Conservation (phyloP, 352 stramenopile species). For the Pythium myriotylum region DNA sequence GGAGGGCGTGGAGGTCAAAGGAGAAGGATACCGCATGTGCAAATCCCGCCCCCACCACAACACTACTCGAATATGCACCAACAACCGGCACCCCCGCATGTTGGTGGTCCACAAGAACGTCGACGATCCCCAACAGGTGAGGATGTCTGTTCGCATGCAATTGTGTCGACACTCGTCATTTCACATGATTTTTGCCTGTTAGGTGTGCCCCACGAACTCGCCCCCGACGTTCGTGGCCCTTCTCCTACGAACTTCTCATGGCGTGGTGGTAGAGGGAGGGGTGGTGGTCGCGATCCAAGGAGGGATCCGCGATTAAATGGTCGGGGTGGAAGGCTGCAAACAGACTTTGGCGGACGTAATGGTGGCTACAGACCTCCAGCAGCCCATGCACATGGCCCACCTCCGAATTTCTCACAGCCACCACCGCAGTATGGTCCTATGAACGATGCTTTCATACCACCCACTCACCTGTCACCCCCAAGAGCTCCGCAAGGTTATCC, state of each 20-base stretch:
- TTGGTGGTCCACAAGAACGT: not conserved
- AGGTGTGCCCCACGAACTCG: constrained; percentile 3
- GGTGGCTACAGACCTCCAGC: not conserved
- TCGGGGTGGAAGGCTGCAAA: constrained; percentile 3
- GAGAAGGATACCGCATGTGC: constrained; percentile 11
- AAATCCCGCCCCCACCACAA: constrained; percentile 5
- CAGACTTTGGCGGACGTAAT: not conserved
- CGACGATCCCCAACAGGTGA: constrained; percentile 16
- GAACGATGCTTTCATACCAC: constrained; percentile 10
- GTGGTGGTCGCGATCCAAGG: constrained; percentile 8
- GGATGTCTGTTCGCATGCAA: not conserved
- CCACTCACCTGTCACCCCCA: not conserved
- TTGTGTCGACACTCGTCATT: not conserved
- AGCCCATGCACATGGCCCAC: constrained; percentile 4
- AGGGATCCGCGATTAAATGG: constrained; percentile 18
- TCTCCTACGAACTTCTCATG: constrained; percentile 22
- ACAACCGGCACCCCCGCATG: not conserved
- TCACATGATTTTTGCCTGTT: not conserved
- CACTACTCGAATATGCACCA: not conserved
- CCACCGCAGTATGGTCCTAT: not conserved
- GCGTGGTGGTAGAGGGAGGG: constrained; percentile 18
- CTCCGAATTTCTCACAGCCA: not conserved
- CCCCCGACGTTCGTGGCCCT: constrained; percentile 2
- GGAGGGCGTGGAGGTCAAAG: constrained; percentile 5
- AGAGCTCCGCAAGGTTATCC: not conserved